Conservation (phyloP, 2,329 filamentous ascomycete species). For the Hymenoscyphus linearis region DNA sequence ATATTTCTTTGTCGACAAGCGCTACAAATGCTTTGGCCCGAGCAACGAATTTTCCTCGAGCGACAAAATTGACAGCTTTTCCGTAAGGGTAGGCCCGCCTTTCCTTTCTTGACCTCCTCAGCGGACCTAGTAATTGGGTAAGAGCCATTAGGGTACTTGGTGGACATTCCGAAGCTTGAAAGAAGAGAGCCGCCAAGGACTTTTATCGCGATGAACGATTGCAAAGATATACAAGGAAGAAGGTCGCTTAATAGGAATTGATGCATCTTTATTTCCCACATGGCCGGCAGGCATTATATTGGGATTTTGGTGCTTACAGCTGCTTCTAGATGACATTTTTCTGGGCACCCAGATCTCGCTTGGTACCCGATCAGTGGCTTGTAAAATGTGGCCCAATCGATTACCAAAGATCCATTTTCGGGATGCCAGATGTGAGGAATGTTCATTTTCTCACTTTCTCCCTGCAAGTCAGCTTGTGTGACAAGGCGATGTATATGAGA, state of each 20-base stretch:
- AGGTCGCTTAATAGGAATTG: neutral
- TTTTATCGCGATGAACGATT: neutral
- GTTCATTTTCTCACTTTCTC: neutral
- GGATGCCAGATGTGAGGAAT: neutral
- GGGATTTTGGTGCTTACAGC: neutral
- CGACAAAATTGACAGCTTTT: conserved; percentile 8
- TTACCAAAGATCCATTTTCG: neutral
- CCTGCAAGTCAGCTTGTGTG: neutral
- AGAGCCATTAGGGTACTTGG: neutral
- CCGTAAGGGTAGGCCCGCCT: neutral
- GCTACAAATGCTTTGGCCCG: conserved; percentile 7
- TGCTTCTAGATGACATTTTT: neutral
- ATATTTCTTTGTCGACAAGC: conserved; percentile 8
- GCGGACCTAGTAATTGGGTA: neutral
- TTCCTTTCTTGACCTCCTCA: neutral
- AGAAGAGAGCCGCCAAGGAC: neutral
- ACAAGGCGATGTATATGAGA: neutral
- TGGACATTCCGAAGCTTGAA: neutral
- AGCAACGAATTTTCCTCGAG: conserved; percentile 7
- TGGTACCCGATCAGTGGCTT: neutral
- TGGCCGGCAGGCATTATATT: neutral
- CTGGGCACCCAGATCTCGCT: neutral
- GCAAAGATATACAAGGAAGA: neutral
- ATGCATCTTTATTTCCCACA: neutral
- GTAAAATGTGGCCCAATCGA: neutral